Conservation (phyloP, 2,329 filamentous ascomycete genomes). For the Exophiala sideris region DNA sequence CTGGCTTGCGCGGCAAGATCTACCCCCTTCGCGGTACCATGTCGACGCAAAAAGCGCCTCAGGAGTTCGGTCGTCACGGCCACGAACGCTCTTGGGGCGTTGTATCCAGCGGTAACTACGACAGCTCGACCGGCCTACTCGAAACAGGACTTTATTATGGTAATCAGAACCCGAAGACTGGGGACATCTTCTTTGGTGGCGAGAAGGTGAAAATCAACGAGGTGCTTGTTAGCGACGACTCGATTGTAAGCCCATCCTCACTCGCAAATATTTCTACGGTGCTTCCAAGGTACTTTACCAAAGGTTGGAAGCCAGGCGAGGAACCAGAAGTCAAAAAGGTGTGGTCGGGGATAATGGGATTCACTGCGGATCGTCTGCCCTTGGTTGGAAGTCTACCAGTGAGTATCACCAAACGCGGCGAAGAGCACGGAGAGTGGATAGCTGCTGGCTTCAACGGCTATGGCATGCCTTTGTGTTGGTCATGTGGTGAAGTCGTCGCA, state of each 20-base stretch:
- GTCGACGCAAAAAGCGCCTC: constrained; percentile 38
- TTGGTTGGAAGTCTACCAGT: constrained; percentile 28
- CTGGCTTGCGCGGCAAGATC: constrained; percentile 36
- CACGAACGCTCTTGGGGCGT: constrained; percentile 5
- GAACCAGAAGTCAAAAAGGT: constrained; percentile 22
- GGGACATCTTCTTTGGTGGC: constrained; percentile 28
- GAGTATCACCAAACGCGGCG: constrained; percentile 16
- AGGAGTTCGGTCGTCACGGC: constrained; percentile 3
- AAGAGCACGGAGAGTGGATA: constrained; percentile 30
- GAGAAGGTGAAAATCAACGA: constrained; percentile 19
- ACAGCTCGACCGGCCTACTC: constrained; percentile 4
- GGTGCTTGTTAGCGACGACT: constrained; percentile 21
- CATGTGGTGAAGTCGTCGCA: constrained; percentile 28
- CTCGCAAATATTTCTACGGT: constrained; percentile 2
- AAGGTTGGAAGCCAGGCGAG: constrained; percentile 2
- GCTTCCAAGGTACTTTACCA: constrained; percentile 4
- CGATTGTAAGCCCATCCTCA: neutral
- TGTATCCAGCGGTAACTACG: neutral
- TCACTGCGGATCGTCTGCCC: constrained; percentile 31
- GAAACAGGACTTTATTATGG: constrained; percentile 22
- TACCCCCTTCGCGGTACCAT: constrained; percentile 42
- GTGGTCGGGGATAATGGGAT: constrained; percentile 34
- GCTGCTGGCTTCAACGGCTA: constrained; percentile 33
- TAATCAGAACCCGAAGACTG: constrained; percentile 25
- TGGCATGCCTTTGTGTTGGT: constrained; percentile 32